Evolutionary conservation across 208 protist species (phyloP), one percentile per base, ranked within the genome.

Genomic region (Leishmania tropica): DNA sequence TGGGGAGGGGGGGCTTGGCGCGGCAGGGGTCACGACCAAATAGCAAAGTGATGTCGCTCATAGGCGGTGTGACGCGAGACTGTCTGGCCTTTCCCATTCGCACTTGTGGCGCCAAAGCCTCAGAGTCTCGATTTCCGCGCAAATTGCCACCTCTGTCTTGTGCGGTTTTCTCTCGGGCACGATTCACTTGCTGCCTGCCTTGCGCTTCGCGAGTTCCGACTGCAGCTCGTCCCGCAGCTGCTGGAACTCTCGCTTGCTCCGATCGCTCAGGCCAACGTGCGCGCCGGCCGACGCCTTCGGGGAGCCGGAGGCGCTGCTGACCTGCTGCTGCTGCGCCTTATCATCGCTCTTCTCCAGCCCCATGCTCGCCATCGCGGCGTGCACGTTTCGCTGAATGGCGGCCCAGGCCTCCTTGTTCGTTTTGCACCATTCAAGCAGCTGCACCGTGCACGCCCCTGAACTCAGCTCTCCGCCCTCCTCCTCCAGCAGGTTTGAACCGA

Each of bases 371-470:
- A 86, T 76, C 60, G 73, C 70, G 11, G 58, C n/a, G 48, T 77
- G 76, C 19, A 71, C 73, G 35, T 79, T 80, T 24, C 37, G 24
- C 53, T 83, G 80, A 68, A 76, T 48, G 45, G 37, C 77, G 1
- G 75, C 68, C 80, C 60, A 75, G 21, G 53, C 65, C 40, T 75
- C 81, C 35, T 62, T 64, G 47, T 86, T 68, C 19, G 72, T 60
- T 35, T 58, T 7, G 75, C 89, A 85, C 92, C 92, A 95, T 11
- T 90, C 82, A 45, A 95, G 88, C 65, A 94, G 79, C 75, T 91
- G 89, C 31, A 87, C 70, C 5, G 88, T 88, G 54, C 78, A 87
- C 56, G 89, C 60, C 11, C 64, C 81, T 4, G 72, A 60, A 53
- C 80, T 81, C 37, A 81, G 62, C 71, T 83, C 76, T 11, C 42